Base-by-base conservation (phyloP, 371 early-diverging fungal genomes). In the Mortierella sp. region DNA sequence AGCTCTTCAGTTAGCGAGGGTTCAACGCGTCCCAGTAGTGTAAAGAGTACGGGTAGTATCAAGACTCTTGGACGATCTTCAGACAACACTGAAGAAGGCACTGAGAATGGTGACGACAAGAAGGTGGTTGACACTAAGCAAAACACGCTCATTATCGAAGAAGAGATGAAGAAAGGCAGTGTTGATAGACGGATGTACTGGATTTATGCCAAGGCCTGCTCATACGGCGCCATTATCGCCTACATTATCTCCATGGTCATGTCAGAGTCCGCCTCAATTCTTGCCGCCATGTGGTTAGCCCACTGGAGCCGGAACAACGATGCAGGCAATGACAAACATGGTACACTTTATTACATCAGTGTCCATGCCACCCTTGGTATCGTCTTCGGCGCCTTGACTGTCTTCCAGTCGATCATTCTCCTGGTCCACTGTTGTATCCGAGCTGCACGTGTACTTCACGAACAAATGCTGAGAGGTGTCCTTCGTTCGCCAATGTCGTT, bases 301-400 rank as follows among this genome's bases (percentile, higher is more conserved):
- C 72, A 88, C 68, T 93, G 94, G 94, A 87, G 90, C 63, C 75
- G 83, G 7, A 88, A 88, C 46, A 82, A 83, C 58, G 82, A 81
- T 2, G 37, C 71, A 12, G 82, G 83, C 16, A 64, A 80, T 4
- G 68, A 70, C 21, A 60, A 69, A 18, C 65, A 76, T 44, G 51
- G 75, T n/a, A 84, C 90, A 14, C 76, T 90, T 64, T 85, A 84
- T 56, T 92, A 94, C 66, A 84, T 97, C 23, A 83, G 83, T 15
- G 87, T 95, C 21, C 97, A 98, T 69, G 97, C 95, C 1, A 81
- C 82, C 4, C 84, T 97, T 21, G 97, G 96, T 2, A 74, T 95
- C 68, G 81, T 90, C 18, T 88, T 81, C 50, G 86, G 92, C 15
- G 37, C 91, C 30, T 82, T 91, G 66, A 86, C 91, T 7, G 87